Evolutionary conservation across 148 eudicot species (phyloP).

Genomic region (Vaccinium macrocarpon): DNA sequence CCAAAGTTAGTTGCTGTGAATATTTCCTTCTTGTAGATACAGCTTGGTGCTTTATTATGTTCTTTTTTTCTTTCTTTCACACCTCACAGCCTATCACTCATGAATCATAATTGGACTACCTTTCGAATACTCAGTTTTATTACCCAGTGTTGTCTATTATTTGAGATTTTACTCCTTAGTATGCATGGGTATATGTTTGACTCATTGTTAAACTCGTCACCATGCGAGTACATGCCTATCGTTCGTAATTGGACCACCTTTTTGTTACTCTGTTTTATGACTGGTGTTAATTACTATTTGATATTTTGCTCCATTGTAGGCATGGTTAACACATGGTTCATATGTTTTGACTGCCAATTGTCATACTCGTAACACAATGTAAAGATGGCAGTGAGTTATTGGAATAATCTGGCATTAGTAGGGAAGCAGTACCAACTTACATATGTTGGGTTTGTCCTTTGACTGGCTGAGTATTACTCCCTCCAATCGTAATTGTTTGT

Average conservation of each 20-base stretch:
- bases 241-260: too few relatives aligned
- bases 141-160: not conserved
- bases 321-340: not conserved
- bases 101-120: not conserved
- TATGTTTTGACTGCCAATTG: not conserved
- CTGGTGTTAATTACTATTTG: not conserved
- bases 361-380: not conserved
- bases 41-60: not conserved
- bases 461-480: not conserved
- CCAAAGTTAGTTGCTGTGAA: not conserved
- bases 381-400: not conserved
- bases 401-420: not conserved
- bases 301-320: not conserved
- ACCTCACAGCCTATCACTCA: not conserved
- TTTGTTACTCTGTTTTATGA: not conserved
- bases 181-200: too few relatives aligned
- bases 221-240: too few relatives aligned
- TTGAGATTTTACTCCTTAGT: not conserved
- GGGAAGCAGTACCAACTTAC: not conserved
- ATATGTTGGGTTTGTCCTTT: not conserved
- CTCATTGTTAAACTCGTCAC: too few relatives aligned
- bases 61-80: not conserved
- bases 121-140: not conserved
- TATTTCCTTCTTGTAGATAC: not conserved
- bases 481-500: too few relatives aligned